A percentile compares a stretch with the other conserved stretches of the same genome.
Evolutionary conservation across 1,139 yeast species (phyloP).

Genomic region (Pichia sp.): DNA sequence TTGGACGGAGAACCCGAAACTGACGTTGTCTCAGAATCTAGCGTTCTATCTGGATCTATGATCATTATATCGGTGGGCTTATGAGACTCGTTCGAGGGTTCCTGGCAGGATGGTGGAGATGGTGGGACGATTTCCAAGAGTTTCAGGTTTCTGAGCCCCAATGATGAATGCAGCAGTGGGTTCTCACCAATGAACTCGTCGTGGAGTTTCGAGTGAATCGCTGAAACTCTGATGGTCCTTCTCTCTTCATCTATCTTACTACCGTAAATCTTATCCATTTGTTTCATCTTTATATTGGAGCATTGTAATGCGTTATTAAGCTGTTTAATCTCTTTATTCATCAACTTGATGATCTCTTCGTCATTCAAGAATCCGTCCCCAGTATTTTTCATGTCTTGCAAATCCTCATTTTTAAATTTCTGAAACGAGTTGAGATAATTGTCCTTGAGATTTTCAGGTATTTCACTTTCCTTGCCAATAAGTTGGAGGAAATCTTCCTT

Average conservation of each 20-base stretch:
- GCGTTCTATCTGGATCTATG: no score
- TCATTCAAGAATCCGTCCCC: slow-evolving; percentile 15
- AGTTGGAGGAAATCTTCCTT: slow-evolving; percentile 5
- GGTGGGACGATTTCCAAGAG: slow-evolving; percentile 2
- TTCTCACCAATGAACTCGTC: slow-evolving; percentile 13
- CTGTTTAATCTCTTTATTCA: slow-evolving; percentile 21
- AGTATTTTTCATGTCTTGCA: not conserved
- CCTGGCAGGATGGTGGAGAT: no score
- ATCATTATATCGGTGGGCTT: not conserved
- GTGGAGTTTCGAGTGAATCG: slow-evolving; percentile 10
- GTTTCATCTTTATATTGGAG: slow-evolving; percentile 15
- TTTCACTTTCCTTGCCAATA: slow-evolving; percentile 3
- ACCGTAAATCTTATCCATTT: slow-evolving; percentile 16
- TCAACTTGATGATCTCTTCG: slow-evolving; percentile 21
- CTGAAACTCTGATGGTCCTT: slow-evolving; percentile 19
- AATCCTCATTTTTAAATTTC: slow-evolving; percentile 1
- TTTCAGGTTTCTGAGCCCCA: slow-evolving; percentile 5
- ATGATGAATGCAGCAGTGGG: not conserved
- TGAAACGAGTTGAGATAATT: slow-evolving; percentile 7
- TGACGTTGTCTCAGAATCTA: not conserved
- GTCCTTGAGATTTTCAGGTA: slow-evolving; percentile 12
- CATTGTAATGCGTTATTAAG: slow-evolving; percentile 16
- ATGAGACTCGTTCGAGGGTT: no score
- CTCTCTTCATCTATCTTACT: slow-evolving; percentile 20
- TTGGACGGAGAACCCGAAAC: slow-evolving; percentile 1